phyloP scores from a whole-genome alignment of 805 yeast species.

The Cyberlindnera samutprakarnensis region DNA sequence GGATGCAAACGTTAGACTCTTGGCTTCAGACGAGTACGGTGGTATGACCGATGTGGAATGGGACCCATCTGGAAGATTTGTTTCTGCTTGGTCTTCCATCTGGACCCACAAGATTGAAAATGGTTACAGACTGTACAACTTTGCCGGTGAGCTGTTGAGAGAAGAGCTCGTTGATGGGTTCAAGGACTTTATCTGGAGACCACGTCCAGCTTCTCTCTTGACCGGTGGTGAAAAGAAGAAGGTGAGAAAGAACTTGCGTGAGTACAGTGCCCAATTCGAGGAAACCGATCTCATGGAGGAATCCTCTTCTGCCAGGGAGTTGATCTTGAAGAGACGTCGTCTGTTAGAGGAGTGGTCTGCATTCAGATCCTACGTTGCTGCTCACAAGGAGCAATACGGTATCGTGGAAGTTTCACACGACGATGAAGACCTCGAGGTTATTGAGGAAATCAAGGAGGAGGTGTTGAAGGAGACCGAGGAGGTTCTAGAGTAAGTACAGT shows the following conservation, averaged over 20 bases:
- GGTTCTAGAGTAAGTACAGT: conserved; percentile 15
- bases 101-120: conserved; percentile 83
- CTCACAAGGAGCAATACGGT: conserved; percentile 42
- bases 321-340: conserved; percentile 76
- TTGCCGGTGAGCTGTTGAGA: conserved; percentile 68
- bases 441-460: conserved; percentile 70
- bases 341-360: conserved; percentile 78
- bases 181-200: conserved; percentile 93
- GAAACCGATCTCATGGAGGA: conserved; percentile 95
- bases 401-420: conserved; percentile 34
- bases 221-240: conserved; percentile 77
- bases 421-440: conserved; percentile 65
- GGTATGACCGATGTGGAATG: conserved; percentile 82
- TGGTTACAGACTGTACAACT: conserved; percentile 83
- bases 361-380: conserved; percentile 56
- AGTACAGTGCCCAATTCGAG: conserved; percentile 88
- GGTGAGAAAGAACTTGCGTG: conserved; percentile 83
- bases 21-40: conserved; percentile 56
- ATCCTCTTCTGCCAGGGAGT: conserved; percentile 82
- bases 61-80: conserved; percentile 94
- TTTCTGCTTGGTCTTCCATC: conserved; percentile 80
- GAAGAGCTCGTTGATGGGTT: conserved; percentile 78
- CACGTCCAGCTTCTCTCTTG: conserved; percentile 80
- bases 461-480: conserved; percentile 38
- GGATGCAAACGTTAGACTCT: conserved; percentile 23